Conservation (phyloP, 2,329 filamentous ascomycete genomes). For the Calonectria hawksworthii region DNA sequence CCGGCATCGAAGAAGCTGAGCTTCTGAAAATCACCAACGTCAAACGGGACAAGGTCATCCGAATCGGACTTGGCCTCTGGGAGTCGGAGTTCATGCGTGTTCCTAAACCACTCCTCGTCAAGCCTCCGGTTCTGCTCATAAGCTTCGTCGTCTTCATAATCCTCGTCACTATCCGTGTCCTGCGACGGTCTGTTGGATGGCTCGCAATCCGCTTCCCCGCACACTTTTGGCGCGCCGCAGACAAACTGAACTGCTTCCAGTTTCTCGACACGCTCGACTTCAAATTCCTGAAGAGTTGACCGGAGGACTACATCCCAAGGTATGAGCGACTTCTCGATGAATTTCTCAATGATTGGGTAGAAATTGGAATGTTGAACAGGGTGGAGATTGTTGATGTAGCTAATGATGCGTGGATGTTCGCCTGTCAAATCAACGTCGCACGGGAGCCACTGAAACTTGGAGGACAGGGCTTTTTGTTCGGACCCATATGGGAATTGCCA, state of each 20-base stretch:
- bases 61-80: slow-evolving; percentile 31
- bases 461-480: slow-evolving; percentile 14
- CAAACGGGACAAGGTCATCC: slow-evolving; percentile 23
- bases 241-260: slow-evolving; percentile 12
- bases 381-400: slow-evolving; percentile 69
- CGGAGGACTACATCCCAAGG: slow-evolving; percentile 59
- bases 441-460: slow-evolving; percentile 63
- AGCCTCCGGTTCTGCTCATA: slow-evolving; percentile 39
- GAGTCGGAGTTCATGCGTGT: slow-evolving; percentile 43
- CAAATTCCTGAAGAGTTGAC: slow-evolving; percentile 46
- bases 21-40: slow-evolving; percentile 42
- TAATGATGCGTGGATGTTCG: slow-evolving; percentile 56
- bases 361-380: slow-evolving; percentile 54
- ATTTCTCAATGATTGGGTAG: slow-evolving; percentile 57
- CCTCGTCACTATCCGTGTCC: slow-evolving; percentile 31
- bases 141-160: slow-evolving; percentile 7
- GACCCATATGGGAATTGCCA: rapidly evolving
- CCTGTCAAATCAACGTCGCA: slow-evolving; percentile 60
- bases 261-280: slow-evolving; percentile 41
- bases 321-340: slow-evolving; percentile 57
- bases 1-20: slow-evolving; percentile 47
- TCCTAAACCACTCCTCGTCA: slow-evolving; percentile 47
- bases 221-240: slow-evolving; percentile 41
- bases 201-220: neutral
- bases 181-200: slow-evolving; percentile 12